A percentile compares a stretch with the other conserved stretches of the same genome.
Conservation (phyloP, 1,139 yeast genomes). For the Hyphopichia burtonii region DNA sequence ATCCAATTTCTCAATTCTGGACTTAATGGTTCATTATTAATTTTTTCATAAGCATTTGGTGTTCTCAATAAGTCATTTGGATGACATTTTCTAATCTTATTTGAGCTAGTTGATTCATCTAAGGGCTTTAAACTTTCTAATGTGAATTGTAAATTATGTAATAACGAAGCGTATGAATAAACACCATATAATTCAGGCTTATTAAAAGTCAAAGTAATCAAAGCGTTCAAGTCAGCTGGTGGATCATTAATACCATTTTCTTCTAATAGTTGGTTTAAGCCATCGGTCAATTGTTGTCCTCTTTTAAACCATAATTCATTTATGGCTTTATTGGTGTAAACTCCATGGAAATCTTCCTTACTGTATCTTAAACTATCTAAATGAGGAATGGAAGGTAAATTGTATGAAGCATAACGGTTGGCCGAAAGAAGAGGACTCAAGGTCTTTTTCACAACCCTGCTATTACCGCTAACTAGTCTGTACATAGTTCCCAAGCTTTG, state of each 20-base stretch:
- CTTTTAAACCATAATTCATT: conserved; percentile 61
- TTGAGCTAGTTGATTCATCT: conserved; percentile 11
- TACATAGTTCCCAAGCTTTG: neutral
- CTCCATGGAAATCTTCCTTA: conserved; percentile 49
- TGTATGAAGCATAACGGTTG: conserved; percentile 19
- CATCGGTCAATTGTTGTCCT: conserved; percentile 45
- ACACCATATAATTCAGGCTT: conserved; percentile 48
- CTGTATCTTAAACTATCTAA: conserved; percentile 32
- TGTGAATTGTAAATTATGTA: conserved; percentile 60
- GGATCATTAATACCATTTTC: conserved; percentile 22
- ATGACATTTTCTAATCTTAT: conserved; percentile 17
- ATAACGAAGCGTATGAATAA: conserved; percentile 57
- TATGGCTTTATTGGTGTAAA: conserved; percentile 52
- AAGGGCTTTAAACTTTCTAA: conserved; percentile 50
- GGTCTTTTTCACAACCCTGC: neutral
- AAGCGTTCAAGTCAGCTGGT: conserved; percentile 32
- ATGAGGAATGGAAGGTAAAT: conserved; percentile 29
- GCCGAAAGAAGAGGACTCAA: neutral
- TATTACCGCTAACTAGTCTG: neutral
- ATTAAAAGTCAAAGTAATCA: conserved; percentile 42
- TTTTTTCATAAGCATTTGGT: conserved; percentile 29
- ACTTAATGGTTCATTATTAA: conserved; percentile 39
- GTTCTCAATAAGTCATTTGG: conserved; percentile 39
- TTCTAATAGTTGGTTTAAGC: conserved; percentile 42
- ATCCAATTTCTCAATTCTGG: conserved; percentile 44